Percentiles rank a stretch among this genome's conserved stretches.
These are phyloP conservation scores for Actinomortierella wolfii DNA, from an alignment of 371 early-diverging fungal species.

Conservation along the genomic window DNA sequence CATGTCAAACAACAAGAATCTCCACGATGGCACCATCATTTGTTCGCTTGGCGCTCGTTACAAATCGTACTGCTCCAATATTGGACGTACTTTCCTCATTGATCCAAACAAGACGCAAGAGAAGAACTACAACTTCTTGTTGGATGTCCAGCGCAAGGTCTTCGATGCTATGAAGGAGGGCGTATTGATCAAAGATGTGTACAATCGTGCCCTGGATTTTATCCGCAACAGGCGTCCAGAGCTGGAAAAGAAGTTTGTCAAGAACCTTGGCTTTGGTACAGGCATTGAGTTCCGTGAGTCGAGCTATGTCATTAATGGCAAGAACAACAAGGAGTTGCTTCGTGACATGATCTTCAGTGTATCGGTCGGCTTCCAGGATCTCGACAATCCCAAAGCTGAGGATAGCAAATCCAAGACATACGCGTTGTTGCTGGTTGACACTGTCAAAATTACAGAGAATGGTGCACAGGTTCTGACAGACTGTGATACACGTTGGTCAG, in stretches of 20 bases:
- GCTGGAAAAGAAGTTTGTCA: slow-evolving; percentile 79
- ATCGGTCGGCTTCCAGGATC: slow-evolving; percentile 84
- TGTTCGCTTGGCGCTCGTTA: slow-evolving; percentile 94
- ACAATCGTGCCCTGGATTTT: slow-evolving; percentile 67
- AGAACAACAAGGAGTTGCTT: slow-evolving; percentile 70
- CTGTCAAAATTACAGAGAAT: slow-evolving; percentile 72
- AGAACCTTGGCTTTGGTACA: slow-evolving; percentile 90
- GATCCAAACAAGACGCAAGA: slow-evolving; percentile 91
- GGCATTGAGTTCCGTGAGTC: slow-evolving; percentile 96
- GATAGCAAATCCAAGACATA: slow-evolving; percentile 71
- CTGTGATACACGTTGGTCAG: slow-evolving; percentile 72
- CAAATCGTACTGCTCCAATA: slow-evolving; percentile 91
- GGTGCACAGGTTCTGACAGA: slow-evolving; percentile 72
- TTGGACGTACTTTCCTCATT: slow-evolving; percentile 92
- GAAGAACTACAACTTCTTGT: slow-evolving; percentile 87
- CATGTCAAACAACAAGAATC: slow-evolving; percentile 65
- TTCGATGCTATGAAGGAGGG: slow-evolving; percentile 79
- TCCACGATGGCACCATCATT: slow-evolving; percentile 89
- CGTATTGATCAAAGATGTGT: slow-evolving; percentile 76
- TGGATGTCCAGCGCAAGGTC: slow-evolving; percentile 81
- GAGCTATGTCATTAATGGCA: slow-evolving; percentile 72
- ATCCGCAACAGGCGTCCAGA: slow-evolving; percentile 85
- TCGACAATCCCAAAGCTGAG: slow-evolving; percentile 72
- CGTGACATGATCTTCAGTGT: slow-evolving; percentile 88
- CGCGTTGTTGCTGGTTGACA: slow-evolving; percentile 85